These are phyloP conservation scores for Bisporella sp. DNA, from an alignment of 2,329 filamentous ascomycete genomes.

Conservation along the genomic window DNA sequence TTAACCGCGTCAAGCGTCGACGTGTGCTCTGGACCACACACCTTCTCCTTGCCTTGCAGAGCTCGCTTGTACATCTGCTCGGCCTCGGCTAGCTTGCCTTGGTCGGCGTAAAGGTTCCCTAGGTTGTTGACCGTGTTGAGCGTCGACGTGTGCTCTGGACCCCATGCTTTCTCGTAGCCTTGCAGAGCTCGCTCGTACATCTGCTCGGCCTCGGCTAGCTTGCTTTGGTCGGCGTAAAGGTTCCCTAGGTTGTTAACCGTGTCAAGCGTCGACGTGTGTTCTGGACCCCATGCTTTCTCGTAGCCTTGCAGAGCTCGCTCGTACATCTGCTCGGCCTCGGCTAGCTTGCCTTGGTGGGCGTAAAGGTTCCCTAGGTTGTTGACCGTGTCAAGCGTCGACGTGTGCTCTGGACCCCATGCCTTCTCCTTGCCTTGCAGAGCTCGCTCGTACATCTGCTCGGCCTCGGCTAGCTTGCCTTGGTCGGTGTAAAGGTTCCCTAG, in stretches of 20 bases:
- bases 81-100: not conserved
- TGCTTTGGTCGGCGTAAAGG: conserved; percentile 21
- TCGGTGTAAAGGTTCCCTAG: no score
- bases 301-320: no score
- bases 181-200: conserved; percentile 4
- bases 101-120: conserved; percentile 9
- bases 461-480: no score
- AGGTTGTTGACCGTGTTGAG: not conserved
- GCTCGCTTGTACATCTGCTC: not conserved
- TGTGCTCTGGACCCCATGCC: conserved; percentile 7
- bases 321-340: no score
- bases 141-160: conserved; percentile 16
- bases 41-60: not conserved
- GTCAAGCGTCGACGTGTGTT: not conserved
- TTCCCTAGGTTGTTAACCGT: not conserved
- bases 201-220: conserved; percentile 4
- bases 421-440: conserved; percentile 12
- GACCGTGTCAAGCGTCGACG: conserved; percentile 7
- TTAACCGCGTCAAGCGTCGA: not conserved
- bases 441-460: no score
- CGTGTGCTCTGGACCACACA: not conserved
- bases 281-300: not conserved
- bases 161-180: conserved; percentile 16
- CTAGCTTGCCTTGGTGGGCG: not conserved
- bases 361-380: conserved; percentile 3